A percentile compares a stretch with the other conserved stretches of the same genome.
Conservation (phyloP, 2,329 filamentous ascomycete genomes). For the Curvularia eragrostidis region DNA sequence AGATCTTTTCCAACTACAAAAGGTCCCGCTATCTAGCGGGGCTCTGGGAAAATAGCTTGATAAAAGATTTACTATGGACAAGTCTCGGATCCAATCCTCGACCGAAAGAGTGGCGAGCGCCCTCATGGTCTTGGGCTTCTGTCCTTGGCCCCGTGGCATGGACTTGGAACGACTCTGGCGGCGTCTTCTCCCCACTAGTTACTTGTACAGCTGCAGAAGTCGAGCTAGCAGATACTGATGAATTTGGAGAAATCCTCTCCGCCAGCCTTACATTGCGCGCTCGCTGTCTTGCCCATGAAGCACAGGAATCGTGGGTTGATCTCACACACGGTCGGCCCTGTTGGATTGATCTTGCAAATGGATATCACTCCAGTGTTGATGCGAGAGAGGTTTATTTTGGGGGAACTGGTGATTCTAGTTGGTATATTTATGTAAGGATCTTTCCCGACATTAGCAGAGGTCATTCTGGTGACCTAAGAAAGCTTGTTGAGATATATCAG, state of each 20-base stretch:
- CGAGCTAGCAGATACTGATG: background rate
- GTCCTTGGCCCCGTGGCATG: background rate
- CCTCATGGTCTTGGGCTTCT: slow-evolving; percentile 15
- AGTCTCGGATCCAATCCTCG: background rate
- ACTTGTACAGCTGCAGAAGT: background rate
- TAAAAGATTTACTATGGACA: background rate
- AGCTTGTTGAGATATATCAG: no score
- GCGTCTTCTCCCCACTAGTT: background rate
- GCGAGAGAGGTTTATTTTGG: no score
- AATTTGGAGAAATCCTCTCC: background rate
- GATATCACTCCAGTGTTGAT: background rate
- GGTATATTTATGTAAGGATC: no score
- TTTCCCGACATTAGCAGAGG: no score
- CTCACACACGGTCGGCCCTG: background rate
- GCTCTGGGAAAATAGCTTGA: slow-evolving; percentile 4
- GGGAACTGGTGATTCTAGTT: no score
- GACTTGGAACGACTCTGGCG: background rate
- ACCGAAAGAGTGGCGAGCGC: slow-evolving; percentile 6
- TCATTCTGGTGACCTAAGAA: no score
- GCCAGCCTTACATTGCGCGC: background rate
- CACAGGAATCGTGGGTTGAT: background rate
- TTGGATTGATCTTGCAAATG: background rate
- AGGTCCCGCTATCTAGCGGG: slow-evolving; percentile 6
- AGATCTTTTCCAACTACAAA: background rate
- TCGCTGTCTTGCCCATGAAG: background rate